phyloP scores from a whole-genome alignment of 805 yeast genomes.

The Brettanomyces naardenensis region DNA sequence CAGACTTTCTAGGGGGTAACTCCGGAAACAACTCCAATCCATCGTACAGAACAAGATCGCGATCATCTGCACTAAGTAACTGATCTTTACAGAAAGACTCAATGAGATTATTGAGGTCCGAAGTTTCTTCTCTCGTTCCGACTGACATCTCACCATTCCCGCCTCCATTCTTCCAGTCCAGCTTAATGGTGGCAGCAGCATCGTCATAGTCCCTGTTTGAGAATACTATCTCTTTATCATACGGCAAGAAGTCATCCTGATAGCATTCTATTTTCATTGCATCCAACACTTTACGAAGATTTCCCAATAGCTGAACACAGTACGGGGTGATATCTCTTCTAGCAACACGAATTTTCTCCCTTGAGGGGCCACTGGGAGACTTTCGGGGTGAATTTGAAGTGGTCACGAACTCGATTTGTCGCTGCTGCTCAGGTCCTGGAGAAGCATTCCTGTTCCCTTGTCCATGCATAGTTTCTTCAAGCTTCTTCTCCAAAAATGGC shows the following conservation, averaged over 20 bases:
- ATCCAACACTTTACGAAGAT: slow-evolving; percentile 14
- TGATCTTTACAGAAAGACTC: background rate
- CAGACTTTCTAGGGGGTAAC: background rate
- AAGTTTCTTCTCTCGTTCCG: background rate
- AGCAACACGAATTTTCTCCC: slow-evolving; percentile 36
- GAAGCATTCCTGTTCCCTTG: slow-evolving; percentile 1
- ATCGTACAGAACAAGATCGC: background rate
- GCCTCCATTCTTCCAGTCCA: background rate
- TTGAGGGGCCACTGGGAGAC: slow-evolving; percentile 17
- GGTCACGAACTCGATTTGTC: slow-evolving; percentile 2
- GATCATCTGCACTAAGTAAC: background rate
- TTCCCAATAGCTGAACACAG: slow-evolving; percentile 20
- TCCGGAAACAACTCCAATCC: background rate
- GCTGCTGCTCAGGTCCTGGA: background rate
- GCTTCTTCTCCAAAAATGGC: slow-evolving; percentile 12
- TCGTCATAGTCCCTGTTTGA: slow-evolving; percentile 1
- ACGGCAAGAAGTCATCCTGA: slow-evolving; percentile 17
- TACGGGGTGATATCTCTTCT: slow-evolving; percentile 38
- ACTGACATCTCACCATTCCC: background rate
- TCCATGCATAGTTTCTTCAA: slow-evolving; percentile 1
- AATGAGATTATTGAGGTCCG: background rate
- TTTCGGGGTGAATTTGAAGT: slow-evolving; percentile 9
- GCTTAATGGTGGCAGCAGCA: background rate
- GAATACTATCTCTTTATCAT: slow-evolving; percentile 10
- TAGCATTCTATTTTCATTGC: slow-evolving; percentile 14